A percentile compares a stretch with the other conserved stretches of the same genome.
Evolutionary conservation across 345 rosid species (phyloP).

Genomic region (Camelina hispida): DNA sequence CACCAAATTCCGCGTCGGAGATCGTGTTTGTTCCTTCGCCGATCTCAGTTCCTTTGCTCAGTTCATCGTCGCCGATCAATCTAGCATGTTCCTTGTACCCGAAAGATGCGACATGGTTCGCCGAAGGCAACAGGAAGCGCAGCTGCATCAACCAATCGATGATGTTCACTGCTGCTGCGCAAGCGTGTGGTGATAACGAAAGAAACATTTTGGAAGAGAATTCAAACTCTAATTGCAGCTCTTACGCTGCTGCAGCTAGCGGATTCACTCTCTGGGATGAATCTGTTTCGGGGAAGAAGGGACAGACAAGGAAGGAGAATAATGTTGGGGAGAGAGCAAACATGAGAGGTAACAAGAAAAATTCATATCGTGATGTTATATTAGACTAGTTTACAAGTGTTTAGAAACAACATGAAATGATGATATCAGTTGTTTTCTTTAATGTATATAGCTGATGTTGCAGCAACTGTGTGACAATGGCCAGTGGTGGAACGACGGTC

Average conservation of each 20-base stretch:
- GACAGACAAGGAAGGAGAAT: conserved; percentile 96
- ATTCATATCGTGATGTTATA: not conserved
- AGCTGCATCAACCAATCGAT: conserved; percentile 67
- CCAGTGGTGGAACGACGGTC: conserved; percentile 57
- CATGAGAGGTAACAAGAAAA: conserved; percentile 38
- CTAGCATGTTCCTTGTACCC: conserved; percentile 73
- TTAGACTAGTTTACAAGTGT: not conserved
- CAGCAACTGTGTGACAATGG: conserved; percentile 60
- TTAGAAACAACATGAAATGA: conserved; percentile 11
- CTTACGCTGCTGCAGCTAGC: conserved; percentile 61
- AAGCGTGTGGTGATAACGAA: conserved; percentile 58
- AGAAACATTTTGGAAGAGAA: conserved; percentile 68
- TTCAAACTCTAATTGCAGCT: conserved; percentile 70
- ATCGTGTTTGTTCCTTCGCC: conserved; percentile 72
- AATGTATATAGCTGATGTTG: conserved; percentile 50
- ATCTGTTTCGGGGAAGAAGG: conserved; percentile 66
- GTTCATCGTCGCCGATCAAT: conserved; percentile 78
- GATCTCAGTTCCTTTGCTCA: conserved; percentile 79
- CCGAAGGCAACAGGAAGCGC: too few species aligned
- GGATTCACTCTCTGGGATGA: conserved; percentile 91
- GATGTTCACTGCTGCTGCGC: conserved; percentile 44
- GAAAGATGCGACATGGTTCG: conserved; percentile 78
- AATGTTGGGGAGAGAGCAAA: too few species aligned
- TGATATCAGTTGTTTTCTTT: not conserved
- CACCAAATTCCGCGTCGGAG: conserved; percentile 73